Conservation (phyloP, 805 yeast genomes). For the Starmera dryadoides region DNA sequence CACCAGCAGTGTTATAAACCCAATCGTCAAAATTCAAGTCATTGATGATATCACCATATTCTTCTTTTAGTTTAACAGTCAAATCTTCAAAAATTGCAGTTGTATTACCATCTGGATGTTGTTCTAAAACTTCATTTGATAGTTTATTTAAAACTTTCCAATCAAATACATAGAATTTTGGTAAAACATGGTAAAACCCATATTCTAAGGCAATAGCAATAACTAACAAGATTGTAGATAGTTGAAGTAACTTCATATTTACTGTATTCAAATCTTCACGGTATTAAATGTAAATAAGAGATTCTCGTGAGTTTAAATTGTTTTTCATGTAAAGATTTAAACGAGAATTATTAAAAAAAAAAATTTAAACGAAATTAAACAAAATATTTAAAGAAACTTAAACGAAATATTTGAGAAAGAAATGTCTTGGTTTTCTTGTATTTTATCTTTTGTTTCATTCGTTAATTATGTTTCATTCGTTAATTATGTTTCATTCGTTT, state of each 20-base stretch:
- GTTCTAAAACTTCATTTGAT: conserved; percentile 44
- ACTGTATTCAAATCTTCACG: too few species aligned
- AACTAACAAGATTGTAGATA: conserved; percentile 19
- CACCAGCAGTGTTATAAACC: conserved; percentile 97
- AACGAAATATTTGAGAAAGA: too few species aligned
- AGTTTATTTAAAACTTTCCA: conserved; percentile 49
- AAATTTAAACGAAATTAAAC: too few species aligned
- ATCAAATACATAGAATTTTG: conserved; percentile 66
- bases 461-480: too few species aligned
- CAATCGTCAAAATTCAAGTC: conserved; percentile 73
- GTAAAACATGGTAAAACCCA: conserved; percentile 59
- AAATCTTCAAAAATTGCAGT: conserved; percentile 58
- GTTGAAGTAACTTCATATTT: conserved; percentile 12
- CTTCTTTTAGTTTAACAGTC: conserved; percentile 46
- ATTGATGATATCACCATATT: conserved; percentile 72
- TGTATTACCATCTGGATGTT: conserved; percentile 50
- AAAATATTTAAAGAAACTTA: too few species aligned
- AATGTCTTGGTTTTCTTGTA: too few species aligned
- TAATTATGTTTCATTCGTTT: too few species aligned
- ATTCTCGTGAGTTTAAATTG: too few species aligned
- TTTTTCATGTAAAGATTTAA: too few species aligned
- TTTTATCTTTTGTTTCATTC: too few species aligned
- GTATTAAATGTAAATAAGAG: too few species aligned
- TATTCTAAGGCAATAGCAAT: conserved; percentile 29
- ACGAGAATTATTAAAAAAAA: too few species aligned